Evolutionary conservation across 495 filamentous ascomycete genomes (phyloP), one percentile per base, ranked within the genome.

Genomic region (Beverwykella pulmonaria): DNA sequence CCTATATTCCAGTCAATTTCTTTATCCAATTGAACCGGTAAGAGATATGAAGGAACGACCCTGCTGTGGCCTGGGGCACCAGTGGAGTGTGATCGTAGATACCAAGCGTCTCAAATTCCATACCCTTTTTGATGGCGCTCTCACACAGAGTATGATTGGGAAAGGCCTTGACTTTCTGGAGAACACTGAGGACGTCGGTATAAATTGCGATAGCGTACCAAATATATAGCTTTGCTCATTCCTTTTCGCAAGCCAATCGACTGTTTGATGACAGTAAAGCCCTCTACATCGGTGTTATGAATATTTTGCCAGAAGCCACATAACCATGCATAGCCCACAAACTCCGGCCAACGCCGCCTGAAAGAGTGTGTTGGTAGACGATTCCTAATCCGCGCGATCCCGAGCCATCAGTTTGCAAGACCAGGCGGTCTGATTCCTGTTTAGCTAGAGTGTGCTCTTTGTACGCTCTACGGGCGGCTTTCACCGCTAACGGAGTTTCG

Each of bases 41-140:
- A 29, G 19, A 20, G n/a, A 50, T 20, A 14, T 25, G 9, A 19
- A 29, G 27, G 4, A 3, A 36, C 47, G 36, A 61, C 59, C 27
- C 53, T 61, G 25, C n/a, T 27, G 26, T 61, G 59, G 12, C 26
- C 27, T 17, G 59, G n/a, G 59, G 19, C 44, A 32, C 59, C 59
- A 61, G 1, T 23, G 46, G 2, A 61, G 29, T 1, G 47, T 10
- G 9, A 61, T 15, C 36, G 32, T 17, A 2, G 46, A 23, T n/a
- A 1, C 59, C 1, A 2, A 17, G n/a, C n/a, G n/a, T 10, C 59
- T 19, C 10, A 61, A n/a, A 14, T 20, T 8, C n/a, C 23, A 30
- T 50, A 6, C 17, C 59, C n/a, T 61, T 61, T 7, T 23, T 61
- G 26, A 50, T 22, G 4, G 53, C 9, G 46, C n/a, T n/a, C 5